phyloP scores from a whole-genome alignment of 1,284 basidiomycete genomes.

The Ceratobasidium theobromae region DNA sequence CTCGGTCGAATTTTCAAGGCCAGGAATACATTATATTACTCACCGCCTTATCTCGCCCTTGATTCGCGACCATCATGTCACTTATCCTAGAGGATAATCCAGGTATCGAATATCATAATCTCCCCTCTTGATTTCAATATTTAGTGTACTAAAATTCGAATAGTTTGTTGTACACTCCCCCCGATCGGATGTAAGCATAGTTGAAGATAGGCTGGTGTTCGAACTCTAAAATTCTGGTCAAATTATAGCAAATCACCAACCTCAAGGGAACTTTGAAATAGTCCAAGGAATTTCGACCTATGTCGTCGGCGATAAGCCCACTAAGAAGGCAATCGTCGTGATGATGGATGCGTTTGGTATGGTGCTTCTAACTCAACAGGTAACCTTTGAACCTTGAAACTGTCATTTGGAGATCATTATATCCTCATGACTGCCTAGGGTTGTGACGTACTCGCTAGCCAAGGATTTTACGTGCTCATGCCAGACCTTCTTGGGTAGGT shows the following conservation, averaged over 20 bases:
- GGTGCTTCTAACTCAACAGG: slow-evolving; percentile 9
- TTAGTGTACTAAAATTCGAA: background rate
- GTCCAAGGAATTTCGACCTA: slow-evolving; percentile 8
- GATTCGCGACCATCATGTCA: background rate
- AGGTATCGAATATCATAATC: background rate
- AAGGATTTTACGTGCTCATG: slow-evolving; percentile 16
- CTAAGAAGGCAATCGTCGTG: slow-evolving; percentile 9
- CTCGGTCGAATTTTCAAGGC: too few species aligned
- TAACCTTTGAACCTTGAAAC: background rate
- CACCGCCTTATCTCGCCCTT: too few species aligned
- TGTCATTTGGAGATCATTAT: background rate
- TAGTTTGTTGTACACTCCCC: slow-evolving; percentile 22
- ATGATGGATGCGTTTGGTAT: slow-evolving; percentile 13
- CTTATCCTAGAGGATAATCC: slow-evolving; percentile 11
- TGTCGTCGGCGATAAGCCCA: slow-evolving; percentile 12
- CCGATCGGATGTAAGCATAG: slow-evolving; percentile 1
- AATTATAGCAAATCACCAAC: background rate
- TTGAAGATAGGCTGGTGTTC: background rate
- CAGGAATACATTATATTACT: too few species aligned
- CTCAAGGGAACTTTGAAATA: background rate
- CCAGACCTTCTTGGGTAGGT: slow-evolving; percentile 16
- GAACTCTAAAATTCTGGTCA: background rate
- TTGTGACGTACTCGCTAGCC: slow-evolving; percentile 15
- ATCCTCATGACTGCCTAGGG: background rate
- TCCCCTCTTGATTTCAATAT: background rate